Evolutionary conservation across 352 stramenopile species (phyloP), one percentile per base, ranked within the genome.

Genomic region (Phytophthora quininea): DNA sequence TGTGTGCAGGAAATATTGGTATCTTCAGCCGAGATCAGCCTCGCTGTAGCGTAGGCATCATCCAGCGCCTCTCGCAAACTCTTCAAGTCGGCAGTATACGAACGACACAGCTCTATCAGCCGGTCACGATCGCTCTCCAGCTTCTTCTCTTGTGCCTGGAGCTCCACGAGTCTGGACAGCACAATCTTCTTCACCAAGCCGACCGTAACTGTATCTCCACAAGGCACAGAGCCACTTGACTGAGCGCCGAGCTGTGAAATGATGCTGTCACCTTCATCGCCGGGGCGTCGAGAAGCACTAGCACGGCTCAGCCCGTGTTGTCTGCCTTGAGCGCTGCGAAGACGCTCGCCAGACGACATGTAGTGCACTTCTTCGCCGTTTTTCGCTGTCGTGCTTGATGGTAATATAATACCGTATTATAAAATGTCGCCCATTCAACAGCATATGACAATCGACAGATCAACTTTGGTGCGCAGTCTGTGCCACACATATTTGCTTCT

Each of bases 41-140:
- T 9, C 14, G 35, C 52, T 24, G 38, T 49, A 48, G 52, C 52
- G 29, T 58, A 58, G n/a, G 52, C 52, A 24, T 58, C 52, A 9
- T 58, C 35, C 9, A 49, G 52, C 29, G 35, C 52, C 10, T 58
- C 40, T 49, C 42, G 42, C 42, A 48, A 11, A 5, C 10, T 10
- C 35, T 11, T 40, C 35, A 40, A 11, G 10, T 40, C 35, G 10
- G 35, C 10, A 10, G 35, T 40, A 10, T 40, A 40, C 10, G 35
- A 5, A 10, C 35, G 35, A 11, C 5, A 40, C 35, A 40, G 10
- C 35, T 11, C 5, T 10, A 10, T 40, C 35, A 40, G 10, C 10
- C 35, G 5, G 5, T 40, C 10, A 10, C 35, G 35, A 10, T 10
- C 35, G 10, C 35, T 40, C 35, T 40, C 35, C 35, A 40, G 35